phyloP scores from a whole-genome alignment of 805 yeast species.

The Brettanomyces naardenensis region DNA sequence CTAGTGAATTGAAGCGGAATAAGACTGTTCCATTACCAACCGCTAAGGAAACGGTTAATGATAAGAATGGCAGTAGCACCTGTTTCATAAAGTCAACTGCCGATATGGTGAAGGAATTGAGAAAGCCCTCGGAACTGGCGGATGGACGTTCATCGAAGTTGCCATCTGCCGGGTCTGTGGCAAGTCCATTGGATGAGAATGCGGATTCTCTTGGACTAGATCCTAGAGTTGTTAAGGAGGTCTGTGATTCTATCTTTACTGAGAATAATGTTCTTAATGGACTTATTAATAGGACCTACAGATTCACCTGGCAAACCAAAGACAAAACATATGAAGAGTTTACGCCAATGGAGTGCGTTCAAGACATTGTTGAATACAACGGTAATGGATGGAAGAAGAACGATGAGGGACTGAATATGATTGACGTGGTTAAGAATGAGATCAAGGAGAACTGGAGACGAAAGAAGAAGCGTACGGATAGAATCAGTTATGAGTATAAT shows the following conservation, averaged over 20 bases:
- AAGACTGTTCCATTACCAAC: neutral
- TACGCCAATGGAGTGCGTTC: slow-evolving; percentile 63
- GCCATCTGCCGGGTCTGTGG: neutral
- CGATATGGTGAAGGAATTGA: neutral
- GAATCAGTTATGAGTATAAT: too few species aligned
- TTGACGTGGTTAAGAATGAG: slow-evolving; percentile 25
- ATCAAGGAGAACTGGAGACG: neutral
- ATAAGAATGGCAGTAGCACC: neutral
- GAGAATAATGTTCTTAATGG: slow-evolving; percentile 10
- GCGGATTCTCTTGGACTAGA: neutral
- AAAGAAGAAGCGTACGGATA: neutral
- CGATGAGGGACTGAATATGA: slow-evolving; percentile 34
- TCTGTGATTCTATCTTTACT: neutral
- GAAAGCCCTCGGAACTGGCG: neutral
- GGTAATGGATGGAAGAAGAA: slow-evolving; percentile 60
- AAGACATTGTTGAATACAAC: slow-evolving; percentile 59
- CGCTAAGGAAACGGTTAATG: neutral
- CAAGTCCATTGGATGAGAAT: slow-evolving; percentile 1
- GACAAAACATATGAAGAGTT: slow-evolving; percentile 31
- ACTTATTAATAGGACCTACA: slow-evolving; percentile 22
- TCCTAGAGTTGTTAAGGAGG: neutral
- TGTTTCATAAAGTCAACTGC: neutral
- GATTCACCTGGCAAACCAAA: slow-evolving; percentile 25
- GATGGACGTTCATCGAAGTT: neutral
- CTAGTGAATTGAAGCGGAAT: too few species aligned